Percentiles rank a stretch among this genome's conserved stretches.
These are phyloP conservation scores for Chytriomyces sp. DNA, from an alignment of 192 early-diverging fungal species.

Conservation along the genomic window DNA sequence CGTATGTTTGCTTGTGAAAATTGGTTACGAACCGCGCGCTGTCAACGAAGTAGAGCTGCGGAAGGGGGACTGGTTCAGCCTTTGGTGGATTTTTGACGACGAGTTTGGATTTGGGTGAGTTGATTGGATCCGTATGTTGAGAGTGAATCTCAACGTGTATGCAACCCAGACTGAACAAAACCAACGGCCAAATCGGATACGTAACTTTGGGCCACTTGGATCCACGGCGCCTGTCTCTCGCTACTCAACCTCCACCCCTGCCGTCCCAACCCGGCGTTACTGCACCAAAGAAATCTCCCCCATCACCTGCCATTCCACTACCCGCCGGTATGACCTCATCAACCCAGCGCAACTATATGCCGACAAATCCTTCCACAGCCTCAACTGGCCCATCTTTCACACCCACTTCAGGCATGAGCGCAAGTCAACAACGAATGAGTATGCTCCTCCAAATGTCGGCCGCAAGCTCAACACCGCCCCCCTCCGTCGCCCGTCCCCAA, in stretches of 20 bases:
- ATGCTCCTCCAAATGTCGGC: neutral
- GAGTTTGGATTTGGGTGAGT: constrained; percentile 31
- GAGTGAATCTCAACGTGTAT: no score
- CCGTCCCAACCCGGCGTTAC: constrained; percentile 10
- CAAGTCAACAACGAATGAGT: neutral
- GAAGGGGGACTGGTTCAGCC: constrained; percentile 14
- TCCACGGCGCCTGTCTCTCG: constrained; percentile 3
- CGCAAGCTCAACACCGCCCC: neutral
- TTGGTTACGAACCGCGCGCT: constrained; percentile 30
- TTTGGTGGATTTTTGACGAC: constrained; percentile 32
- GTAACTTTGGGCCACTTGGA: constrained; percentile 30
- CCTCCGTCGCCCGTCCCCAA: neutral
- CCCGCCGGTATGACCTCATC: neutral
- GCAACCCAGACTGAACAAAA: constrained; percentile 10
- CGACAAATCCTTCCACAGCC: neutral
- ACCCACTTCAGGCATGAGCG: neutral
- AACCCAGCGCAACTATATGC: neutral
- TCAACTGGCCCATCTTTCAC: neutral
- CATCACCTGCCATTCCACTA: neutral
- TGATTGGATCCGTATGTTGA: neutral
- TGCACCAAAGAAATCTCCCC: neutral
- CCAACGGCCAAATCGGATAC: constrained; percentile 22
- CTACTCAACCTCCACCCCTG: constrained; percentile 23
- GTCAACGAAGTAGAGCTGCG: constrained; percentile 26
- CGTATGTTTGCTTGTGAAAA: constrained; percentile 7